Conservation (phyloP, 176 grass and related monocot species). For the Triticum dicoccoides region DNA sequence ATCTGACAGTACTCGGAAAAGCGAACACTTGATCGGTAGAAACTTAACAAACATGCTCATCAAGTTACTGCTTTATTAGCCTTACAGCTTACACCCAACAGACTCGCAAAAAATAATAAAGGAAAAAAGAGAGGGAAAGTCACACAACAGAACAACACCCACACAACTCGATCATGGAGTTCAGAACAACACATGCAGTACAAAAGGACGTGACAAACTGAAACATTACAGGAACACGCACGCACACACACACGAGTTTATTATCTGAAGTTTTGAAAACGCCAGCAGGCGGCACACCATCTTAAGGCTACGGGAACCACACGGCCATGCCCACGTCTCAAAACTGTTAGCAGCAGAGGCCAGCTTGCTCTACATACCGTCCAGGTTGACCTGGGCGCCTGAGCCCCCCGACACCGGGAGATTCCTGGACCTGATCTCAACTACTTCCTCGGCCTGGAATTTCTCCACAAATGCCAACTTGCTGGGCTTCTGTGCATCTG, state of each 20-base stretch:
- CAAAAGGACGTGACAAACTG: neutral
- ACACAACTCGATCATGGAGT: too few relatives aligned
- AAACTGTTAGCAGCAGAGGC: neutral
- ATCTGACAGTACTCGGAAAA: too few relatives aligned
- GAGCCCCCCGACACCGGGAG: neutral
- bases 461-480: neutral
- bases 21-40: too few relatives aligned
- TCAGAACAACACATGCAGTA: neutral
- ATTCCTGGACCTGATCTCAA: neutral
- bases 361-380: neutral
- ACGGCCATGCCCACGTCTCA: neutral
- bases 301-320: neutral
- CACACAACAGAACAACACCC: neutral
- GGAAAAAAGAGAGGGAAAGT: too few relatives aligned
- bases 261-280: neutral
- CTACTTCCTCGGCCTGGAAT: neutral
- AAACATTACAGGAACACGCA: neutral
- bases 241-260: neutral
- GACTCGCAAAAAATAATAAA: too few relatives aligned
- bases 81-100: neutral
- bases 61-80: neutral
- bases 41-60: neutral
- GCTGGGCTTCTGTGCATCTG: constrained; percentile 3
- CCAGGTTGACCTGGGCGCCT: neutral
- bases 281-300: neutral